Evolutionary conservation across 495 filamentous ascomycete species (phyloP), one percentile per base, ranked within the genome.

Genomic region (Oleoguttula mirabilis): DNA sequence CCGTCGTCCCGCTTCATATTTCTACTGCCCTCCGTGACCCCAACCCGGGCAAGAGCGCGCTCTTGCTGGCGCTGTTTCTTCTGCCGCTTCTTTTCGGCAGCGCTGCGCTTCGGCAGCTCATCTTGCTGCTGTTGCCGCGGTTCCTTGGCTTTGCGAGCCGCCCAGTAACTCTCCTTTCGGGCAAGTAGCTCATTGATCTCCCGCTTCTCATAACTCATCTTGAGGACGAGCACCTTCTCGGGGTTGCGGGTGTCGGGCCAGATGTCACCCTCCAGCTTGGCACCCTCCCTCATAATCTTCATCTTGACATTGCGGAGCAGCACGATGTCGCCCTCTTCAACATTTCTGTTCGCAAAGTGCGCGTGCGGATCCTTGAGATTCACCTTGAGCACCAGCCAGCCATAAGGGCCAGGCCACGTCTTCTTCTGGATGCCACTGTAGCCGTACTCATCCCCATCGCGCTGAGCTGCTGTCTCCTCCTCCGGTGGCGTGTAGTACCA

Each of bases 391-490:
- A 77, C 75, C 55, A 77, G 64, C 55, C 79, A 76, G 17, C 87
- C 88, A 45, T 68, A 80, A 0, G 88, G 88, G 0, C 88, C 88
- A 1, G 67, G 65, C 84, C 85, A 94, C 14, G 43, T n/a, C 53
- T 64, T 16, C 46, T 65, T 50, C 55, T 57, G 15, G 32, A 55
- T 38, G 7, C 16, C n/a, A 20, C 12, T 41, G 25, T 77, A 76
- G 24, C 64, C 65, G 42, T 55, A 69, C 3, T 48, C 41, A 45
- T 79, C 75, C 1, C 69, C 73, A 32, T 73, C 65, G 15, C 50
- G 54, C 7, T 40, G 31, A n/a, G 52, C 55, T 24, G 59, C 55
- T 5, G 31, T 36, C 8, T 59, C 54, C 10, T 55, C 50, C 15
- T 57, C 62, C 12, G 66, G 62, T 46, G 67, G 70, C 16, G 62